Percentiles rank a stretch among this genome's conserved stretches.
Evolutionary conservation across 768 basidiomycete species (phyloP).

Genomic region (Mycena metata): DNA sequence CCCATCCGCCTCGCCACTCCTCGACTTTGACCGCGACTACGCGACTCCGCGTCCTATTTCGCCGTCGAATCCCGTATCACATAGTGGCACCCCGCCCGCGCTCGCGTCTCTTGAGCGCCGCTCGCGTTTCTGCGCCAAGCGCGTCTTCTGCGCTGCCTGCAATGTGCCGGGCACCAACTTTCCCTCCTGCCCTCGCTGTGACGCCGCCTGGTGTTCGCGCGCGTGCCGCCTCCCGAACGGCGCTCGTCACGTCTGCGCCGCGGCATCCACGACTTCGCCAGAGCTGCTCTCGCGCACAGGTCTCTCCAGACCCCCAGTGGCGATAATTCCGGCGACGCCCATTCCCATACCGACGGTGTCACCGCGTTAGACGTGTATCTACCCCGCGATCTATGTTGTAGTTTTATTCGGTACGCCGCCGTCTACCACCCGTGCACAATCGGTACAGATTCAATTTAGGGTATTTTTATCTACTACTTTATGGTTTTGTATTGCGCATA

Average conservation of each 20-base stretch:
- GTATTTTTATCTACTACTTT: too few relatives aligned
- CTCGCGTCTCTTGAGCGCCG: constrained; percentile 49
- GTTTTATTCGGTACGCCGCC: not conserved
- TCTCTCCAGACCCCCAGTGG: constrained; percentile 7
- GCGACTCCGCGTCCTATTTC: not conserved
- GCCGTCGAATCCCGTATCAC: too few relatives aligned
- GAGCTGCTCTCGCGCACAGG: constrained; percentile 2
- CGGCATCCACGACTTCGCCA: not conserved
- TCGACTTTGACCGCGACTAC: constrained; percentile 32
- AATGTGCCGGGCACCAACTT: constrained; percentile 51
- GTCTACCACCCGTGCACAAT: too few relatives aligned
- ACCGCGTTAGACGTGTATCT: not conserved
- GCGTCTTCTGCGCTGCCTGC: constrained; percentile 50
- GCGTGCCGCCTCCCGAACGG: constrained; percentile 25
- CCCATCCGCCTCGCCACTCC: constrained; percentile 40
- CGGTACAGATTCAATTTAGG: too few relatives aligned
- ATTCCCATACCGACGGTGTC: not conserved
- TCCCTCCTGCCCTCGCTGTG: constrained; percentile 56
- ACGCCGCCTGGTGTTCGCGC: constrained; percentile 34
- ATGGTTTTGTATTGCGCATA: too few relatives aligned
- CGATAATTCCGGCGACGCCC: not conserved
- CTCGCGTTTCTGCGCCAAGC: constrained; percentile 49
- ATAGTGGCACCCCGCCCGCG: constrained; percentile 37
- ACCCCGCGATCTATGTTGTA: not conserved
- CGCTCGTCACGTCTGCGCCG: constrained; percentile 20